Evolutionary conservation across 1,284 basidiomycete species (phyloP).

Genomic region (Coriolopsis trogii): DNA sequence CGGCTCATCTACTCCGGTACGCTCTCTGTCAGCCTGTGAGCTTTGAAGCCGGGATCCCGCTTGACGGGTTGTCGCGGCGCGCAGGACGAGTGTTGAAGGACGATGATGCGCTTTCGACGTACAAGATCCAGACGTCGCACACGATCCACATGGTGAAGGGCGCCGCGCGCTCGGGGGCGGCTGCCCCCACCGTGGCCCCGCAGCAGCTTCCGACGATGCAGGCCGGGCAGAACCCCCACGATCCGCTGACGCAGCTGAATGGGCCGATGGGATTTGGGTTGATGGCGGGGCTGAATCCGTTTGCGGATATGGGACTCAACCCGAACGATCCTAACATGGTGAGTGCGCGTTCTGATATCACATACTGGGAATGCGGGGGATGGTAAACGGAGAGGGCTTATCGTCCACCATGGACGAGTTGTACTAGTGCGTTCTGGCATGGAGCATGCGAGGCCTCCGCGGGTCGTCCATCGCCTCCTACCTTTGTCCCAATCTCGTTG

Average conservation of each 20-base stretch:
- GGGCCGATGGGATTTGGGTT: slow-evolving; percentile 70
- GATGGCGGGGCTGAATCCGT: slow-evolving; percentile 86
- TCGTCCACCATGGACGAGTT: too few relatives aligned
- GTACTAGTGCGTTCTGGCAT: too few relatives aligned
- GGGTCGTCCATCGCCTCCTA: background rate
- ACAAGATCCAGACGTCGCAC: slow-evolving; percentile 88
- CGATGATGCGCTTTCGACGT: slow-evolving; percentile 78
- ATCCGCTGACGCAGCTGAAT: slow-evolving; percentile 78
- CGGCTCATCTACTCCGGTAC: slow-evolving; percentile 86
- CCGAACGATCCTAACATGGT: slow-evolving; percentile 91
- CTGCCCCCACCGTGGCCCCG: slow-evolving; percentile 34
- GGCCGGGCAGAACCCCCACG: slow-evolving; percentile 79
- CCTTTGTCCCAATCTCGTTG: background rate
- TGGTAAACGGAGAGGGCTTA: too few relatives aligned
- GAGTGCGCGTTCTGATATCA: slow-evolving; percentile 24
- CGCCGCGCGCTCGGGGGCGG: slow-evolving; percentile 54
- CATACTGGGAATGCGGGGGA: background rate
- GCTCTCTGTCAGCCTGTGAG: slow-evolving; percentile 27
- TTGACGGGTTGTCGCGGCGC: background rate
- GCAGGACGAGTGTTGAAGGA: slow-evolving; percentile 81
- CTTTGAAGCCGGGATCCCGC: background rate
- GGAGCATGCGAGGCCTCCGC: background rate
- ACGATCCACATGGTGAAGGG: slow-evolving; percentile 96
- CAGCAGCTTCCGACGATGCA: slow-evolving; percentile 75
- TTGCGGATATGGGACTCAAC: slow-evolving; percentile 85